Base-by-base conservation (phyloP, 2,329 filamentous ascomycete genomes). In the Monosporascus sp. region DNA sequence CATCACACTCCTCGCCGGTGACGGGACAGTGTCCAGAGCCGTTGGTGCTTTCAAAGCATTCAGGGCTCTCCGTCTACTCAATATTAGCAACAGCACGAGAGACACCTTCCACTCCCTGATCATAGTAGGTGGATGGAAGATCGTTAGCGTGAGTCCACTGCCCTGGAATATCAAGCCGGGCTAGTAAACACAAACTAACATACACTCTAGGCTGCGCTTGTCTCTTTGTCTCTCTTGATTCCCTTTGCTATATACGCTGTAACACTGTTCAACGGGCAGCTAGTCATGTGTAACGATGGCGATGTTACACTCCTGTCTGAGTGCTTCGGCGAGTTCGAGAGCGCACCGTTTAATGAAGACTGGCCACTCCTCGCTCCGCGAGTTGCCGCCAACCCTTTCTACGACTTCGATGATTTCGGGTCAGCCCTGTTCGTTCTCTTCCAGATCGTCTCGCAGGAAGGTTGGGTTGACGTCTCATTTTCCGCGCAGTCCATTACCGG, bases 361-460 rank as follows among this genome's bases (percentile, higher is more conserved):
- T 99, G 93, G 92, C 74, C 86, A 8, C 80, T 99, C 53, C 75
- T 97, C 9, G 87, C 91, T 2, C 94, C 94, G 6, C 84, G 94
- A 51, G 83, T 87, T 47, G 90, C 87, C 11, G 72, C 82, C 1
- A 97, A 99, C 63, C 84, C 86, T 0, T 96, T 84, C 66, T 97
- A 88, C 72, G 88, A 88, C 68, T 99, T 99, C 66, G 94, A 99
- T 69, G 88, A 95, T 66, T 99, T 99, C 64, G 89, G 88, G n/a
- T 83, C 89, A 51, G 88, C 93, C 0, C 78, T 99, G 36, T 97
- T 97, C 74, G 95, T 96, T 56, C 88, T 99, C 54, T 99, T 97
- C 74, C 92, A 97, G 69, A 97, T 99, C 71, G 93, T 97, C 42
- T 97, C 93, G 50, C 94, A 99, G 70, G 95, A 99, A 77, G 94